Evolutionary conservation across 2,329 filamentous ascomycete genomes (phyloP).

Genomic region (Neofusicoccum sp.): DNA sequence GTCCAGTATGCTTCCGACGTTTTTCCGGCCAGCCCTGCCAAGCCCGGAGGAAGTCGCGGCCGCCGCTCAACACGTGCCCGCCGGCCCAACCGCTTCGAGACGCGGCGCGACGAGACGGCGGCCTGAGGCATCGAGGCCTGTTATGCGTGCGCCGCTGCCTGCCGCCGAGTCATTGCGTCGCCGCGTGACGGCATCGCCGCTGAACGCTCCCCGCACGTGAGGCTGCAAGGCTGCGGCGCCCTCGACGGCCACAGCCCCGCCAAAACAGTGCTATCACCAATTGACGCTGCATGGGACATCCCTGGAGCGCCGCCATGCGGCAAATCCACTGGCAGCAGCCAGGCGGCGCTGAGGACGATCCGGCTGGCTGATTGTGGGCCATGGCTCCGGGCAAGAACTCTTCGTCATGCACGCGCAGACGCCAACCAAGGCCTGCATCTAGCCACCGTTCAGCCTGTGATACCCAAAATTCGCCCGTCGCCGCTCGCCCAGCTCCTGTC

Average conservation of each 20-base stretch:
- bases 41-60: not conserved
- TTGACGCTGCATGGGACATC: slow-evolving; percentile 13
- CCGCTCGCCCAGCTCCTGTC: slow-evolving; percentile 14
- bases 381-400: slow-evolving; percentile 6
- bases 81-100: not conserved
- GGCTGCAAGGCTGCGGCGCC: slow-evolving; percentile 2
- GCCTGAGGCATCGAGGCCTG: not conserved
- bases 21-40: slow-evolving; percentile 6
- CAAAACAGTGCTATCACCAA: slow-evolving; percentile 2
- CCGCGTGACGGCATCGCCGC: slow-evolving; percentile 5
- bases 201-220: not conserved
- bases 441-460: slow-evolving; percentile 20
- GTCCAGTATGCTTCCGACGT: slow-evolving; percentile 14
- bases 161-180: slow-evolving; percentile 6
- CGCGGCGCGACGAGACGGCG: not conserved
- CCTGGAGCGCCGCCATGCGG: not conserved
- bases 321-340: slow-evolving; percentile 3
- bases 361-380: slow-evolving; percentile 5
- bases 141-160: not conserved
- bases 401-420: slow-evolving; percentile 20
- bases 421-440: slow-evolving; percentile 19
- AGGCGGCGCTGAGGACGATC: not conserved
- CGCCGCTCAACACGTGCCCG: not conserved
- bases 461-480: slow-evolving; percentile 13
- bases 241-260: slow-evolving; percentile 2